Percentiles rank a stretch among this genome's conserved stretches.
Evolutionary conservation across 768 basidiomycete species (phyloP).

Genomic region (Mycena indigotica): DNA sequence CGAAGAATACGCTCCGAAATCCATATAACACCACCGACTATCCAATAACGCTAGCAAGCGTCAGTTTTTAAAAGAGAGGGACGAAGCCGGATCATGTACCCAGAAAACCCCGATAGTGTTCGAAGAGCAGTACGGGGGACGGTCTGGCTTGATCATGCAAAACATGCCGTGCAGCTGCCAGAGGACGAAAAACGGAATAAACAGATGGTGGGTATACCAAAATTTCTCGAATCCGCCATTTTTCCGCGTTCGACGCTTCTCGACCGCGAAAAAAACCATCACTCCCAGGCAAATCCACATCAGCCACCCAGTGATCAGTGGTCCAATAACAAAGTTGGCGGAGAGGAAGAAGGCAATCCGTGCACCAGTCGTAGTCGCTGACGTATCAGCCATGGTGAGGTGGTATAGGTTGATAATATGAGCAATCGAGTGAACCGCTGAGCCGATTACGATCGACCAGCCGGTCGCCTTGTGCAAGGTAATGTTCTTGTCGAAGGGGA

Average conservation of each 20-base stretch:
- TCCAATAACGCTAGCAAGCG: conserved; percentile 70
- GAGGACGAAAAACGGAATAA: conserved; percentile 87
- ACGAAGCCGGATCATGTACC: too few species aligned
- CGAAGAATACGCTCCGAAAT: conserved; percentile 87
- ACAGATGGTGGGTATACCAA: conserved; percentile 89
- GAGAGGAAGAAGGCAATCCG: conserved; percentile 70
- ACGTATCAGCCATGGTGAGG: conserved; percentile 58
- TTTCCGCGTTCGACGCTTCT: conserved; percentile 72
- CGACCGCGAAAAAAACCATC: conserved; percentile 86
- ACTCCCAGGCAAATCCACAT: conserved; percentile 73
- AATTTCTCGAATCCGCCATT: conserved; percentile 70
- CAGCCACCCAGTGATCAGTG: conserved; percentile 84
- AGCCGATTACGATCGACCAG: conserved; percentile 85
- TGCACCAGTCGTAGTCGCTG: conserved; percentile 55
- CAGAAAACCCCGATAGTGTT: conserved; percentile 93
- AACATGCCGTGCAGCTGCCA: conserved; percentile 98
- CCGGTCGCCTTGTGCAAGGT: conserved; percentile 88
- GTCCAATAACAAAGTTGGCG: conserved; percentile 82
- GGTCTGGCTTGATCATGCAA: conserved; percentile 94
- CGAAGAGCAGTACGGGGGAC: conserved; percentile 83
- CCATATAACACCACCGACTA: conserved; percentile 84
- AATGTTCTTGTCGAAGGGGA: conserved; percentile 94
- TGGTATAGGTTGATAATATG: conserved; percentile 86
- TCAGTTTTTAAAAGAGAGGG: conserved; percentile 6
- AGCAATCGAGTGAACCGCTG: conserved; percentile 74